Percentiles rank a stretch among this genome's conserved stretches.
phyloP scores from a whole-genome alignment of 1,284 basidiomycete species.

The Trametes polyzona region DNA sequence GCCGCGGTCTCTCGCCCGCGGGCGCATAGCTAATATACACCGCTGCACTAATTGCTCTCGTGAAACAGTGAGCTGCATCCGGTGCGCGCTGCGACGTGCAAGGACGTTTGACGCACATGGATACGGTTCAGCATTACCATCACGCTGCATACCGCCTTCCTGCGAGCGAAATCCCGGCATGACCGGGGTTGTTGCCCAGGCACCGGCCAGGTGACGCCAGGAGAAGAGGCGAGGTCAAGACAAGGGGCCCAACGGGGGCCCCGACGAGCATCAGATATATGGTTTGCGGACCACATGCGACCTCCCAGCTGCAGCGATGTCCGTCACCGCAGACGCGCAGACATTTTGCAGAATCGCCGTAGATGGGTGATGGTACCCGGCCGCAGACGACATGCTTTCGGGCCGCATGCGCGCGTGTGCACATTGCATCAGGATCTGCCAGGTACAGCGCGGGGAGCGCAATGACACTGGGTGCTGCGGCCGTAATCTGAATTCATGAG shows the following conservation, averaged over 20 bases:
- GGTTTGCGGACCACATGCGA: background rate
- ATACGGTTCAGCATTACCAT: background rate
- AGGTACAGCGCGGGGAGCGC: background rate
- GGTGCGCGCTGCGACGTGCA: no score
- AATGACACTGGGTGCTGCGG: background rate
- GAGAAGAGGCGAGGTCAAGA: background rate
- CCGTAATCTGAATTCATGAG: no score
- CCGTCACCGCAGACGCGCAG: background rate
- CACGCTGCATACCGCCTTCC: background rate
- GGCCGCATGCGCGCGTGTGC: background rate
- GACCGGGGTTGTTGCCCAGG: background rate
- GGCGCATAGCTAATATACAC: conserved; percentile 1
- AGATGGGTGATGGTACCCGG: background rate
- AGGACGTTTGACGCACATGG: background rate
- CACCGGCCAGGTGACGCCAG: background rate
- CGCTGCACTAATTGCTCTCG: background rate
- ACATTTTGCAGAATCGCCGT: background rate
- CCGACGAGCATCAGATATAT: background rate
- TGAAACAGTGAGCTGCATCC: background rate
- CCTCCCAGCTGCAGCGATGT: background rate
- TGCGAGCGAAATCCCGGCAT: background rate
- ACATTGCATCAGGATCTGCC: conserved; percentile 9
- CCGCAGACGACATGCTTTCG: background rate
- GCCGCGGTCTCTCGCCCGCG: background rate
- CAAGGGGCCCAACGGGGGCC: background rate